phyloP scores from a whole-genome alignment of 2,329 filamentous ascomycete genomes.

The Ophiocordyceps camponoti-floridani region DNA sequence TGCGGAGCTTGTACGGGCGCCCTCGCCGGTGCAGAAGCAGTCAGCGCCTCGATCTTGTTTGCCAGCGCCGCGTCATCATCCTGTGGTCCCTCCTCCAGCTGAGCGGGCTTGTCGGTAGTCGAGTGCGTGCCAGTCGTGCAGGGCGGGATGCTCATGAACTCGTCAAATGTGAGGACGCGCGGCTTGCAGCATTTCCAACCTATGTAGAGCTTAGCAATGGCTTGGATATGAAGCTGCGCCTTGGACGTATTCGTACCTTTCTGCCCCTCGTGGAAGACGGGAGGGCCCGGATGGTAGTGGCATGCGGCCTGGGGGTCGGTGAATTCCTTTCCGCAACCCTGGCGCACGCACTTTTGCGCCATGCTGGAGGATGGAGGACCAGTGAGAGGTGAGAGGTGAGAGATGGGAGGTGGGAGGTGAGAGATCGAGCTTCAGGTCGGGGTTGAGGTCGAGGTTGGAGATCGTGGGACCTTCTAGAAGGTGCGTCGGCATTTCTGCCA shows the following conservation, averaged over 20 bases:
- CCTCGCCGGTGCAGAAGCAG: slow-evolving; percentile 16
- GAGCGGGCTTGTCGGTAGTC: slow-evolving; percentile 54
- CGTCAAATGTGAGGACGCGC: slow-evolving; percentile 90
- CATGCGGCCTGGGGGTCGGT: slow-evolving; percentile 70
- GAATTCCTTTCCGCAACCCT: slow-evolving; percentile 83
- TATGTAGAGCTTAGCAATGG: slow-evolving; percentile 17
- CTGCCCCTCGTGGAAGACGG: slow-evolving; percentile 93
- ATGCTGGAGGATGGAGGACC: slow-evolving; percentile 20
- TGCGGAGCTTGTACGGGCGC: slow-evolving; percentile 23
- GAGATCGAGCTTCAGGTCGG: neutral
- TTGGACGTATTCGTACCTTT: slow-evolving; percentile 48
- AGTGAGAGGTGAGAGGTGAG: neutral
- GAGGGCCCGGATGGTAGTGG: slow-evolving; percentile 81
- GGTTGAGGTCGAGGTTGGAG: neutral
- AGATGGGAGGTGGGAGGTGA: slow-evolving; percentile 1
- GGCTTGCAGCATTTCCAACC: slow-evolving; percentile 99
- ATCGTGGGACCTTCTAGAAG: too few relatives aligned
- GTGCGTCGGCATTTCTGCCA: too few relatives aligned
- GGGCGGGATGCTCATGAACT: slow-evolving; percentile 83
- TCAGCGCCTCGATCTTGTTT: slow-evolving; percentile 35
- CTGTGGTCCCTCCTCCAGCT: slow-evolving; percentile 38
- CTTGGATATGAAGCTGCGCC: neutral
- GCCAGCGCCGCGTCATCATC: slow-evolving; percentile 22
- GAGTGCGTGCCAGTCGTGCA: slow-evolving; percentile 91
- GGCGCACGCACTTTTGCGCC: slow-evolving; percentile 84